phyloP scores from a whole-genome alignment of 2,329 filamentous ascomycete genomes.

The Sclerotiophoma versabilis region DNA sequence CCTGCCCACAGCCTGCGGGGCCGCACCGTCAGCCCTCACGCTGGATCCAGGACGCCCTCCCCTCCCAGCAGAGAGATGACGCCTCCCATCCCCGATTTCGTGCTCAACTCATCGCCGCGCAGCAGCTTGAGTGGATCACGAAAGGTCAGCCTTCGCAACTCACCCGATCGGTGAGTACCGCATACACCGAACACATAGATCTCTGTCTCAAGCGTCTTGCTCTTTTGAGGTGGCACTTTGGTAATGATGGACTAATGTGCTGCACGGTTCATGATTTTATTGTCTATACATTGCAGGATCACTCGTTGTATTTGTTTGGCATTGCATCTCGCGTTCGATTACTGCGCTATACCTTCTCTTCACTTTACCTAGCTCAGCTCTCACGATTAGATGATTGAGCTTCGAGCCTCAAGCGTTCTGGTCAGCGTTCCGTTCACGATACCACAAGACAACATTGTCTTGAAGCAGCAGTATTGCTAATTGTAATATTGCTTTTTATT shows the following conservation, averaged over 20 bases:
- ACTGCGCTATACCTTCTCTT: slow-evolving; percentile 14
- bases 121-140: slow-evolving; percentile 45
- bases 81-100: slow-evolving; percentile 53
- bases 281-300: neutral
- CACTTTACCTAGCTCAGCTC: slow-evolving; percentile 6
- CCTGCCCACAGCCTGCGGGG: slow-evolving; percentile 37
- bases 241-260: slow-evolving; percentile 12
- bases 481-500: slow-evolving; percentile 8
- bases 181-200: neutral
- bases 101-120: slow-evolving; percentile 50
- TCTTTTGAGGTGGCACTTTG: slow-evolving; percentile 7
- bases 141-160: slow-evolving; percentile 39
- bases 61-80: slow-evolving; percentile 50
- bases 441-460: slow-evolving; percentile 13
- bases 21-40: slow-evolving; percentile 25
- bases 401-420: slow-evolving; percentile 19
- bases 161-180: slow-evolving; percentile 25
- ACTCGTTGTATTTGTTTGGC: neutral
- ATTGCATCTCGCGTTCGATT: slow-evolving; percentile 6
- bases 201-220: neutral
- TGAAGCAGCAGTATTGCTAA: slow-evolving; percentile 11
- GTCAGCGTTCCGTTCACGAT: slow-evolving; percentile 16
- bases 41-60: slow-evolving; percentile 40
- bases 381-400: slow-evolving; percentile 14
- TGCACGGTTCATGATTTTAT: slow-evolving; percentile 5